These are phyloP conservation scores for Cymodocea nodosa DNA, from an alignment of 116 monocot genomes.

Conservation along the genomic window DNA sequence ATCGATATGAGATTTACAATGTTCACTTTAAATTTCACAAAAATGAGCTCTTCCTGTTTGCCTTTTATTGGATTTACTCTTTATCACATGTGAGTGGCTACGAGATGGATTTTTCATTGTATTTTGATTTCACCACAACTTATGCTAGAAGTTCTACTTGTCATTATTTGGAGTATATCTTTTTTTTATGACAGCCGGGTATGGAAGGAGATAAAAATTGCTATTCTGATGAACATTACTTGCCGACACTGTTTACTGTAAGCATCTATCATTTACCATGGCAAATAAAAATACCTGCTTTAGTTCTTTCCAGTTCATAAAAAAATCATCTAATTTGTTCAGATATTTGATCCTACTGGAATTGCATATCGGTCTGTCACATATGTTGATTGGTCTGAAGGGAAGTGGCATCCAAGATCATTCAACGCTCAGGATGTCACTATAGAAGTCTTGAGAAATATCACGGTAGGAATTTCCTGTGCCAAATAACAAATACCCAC, in stretches of 20 bases:
- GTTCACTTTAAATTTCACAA: background rate
- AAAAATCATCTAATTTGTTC: background rate
- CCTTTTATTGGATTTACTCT: too few relatives aligned
- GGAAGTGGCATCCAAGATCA: slow-evolving; percentile 94
- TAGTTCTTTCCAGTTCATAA: background rate
- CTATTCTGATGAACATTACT: slow-evolving; percentile 89
- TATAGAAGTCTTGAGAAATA: slow-evolving; percentile 59
- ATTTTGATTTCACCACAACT: too few relatives aligned
- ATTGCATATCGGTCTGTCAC: slow-evolving; percentile 96
- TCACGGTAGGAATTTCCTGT: slow-evolving; percentile 38
- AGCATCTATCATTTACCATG: slow-evolving; percentile 5
- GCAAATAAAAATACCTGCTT: background rate
- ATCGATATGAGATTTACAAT: background rate
- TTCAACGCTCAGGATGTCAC: slow-evolving; percentile 67
- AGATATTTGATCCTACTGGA: slow-evolving; percentile 85
- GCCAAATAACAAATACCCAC: background rate
- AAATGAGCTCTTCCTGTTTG: too few relatives aligned
- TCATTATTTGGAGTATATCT: background rate
- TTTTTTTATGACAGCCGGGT: slow-evolving; percentile 43
- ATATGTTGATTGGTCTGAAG: slow-evolving; percentile 97
- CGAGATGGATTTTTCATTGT: too few relatives aligned
- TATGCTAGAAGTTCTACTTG: background rate
- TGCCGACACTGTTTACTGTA: slow-evolving; percentile 81
- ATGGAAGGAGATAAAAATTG: slow-evolving; percentile 60
- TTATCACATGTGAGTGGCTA: too few relatives aligned